Evolutionary conservation across 441 rosid genomes (phyloP), one percentile per base, ranked within the genome.

Genomic region (Breynia disticha): DNA sequence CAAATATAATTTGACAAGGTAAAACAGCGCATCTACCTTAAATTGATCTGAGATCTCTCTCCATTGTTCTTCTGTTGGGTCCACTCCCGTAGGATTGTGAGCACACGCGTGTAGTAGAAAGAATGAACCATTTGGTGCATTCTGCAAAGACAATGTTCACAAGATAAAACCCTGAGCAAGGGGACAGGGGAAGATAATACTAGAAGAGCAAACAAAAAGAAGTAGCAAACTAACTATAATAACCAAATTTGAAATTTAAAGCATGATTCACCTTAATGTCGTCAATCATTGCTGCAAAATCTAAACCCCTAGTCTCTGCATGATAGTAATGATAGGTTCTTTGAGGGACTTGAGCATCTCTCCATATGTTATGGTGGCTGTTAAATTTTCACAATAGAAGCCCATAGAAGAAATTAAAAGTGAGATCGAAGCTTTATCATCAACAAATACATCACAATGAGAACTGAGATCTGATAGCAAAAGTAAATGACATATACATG

Each of bases 351-450:
- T 70, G 80, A 28, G 98, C 96, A 75, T 90, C 96, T 82, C 86
- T 83, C 98, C 98, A 90, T 66, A 87, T 90, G 57, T 90, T 90
- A 62, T 87, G 98, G 75, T 90, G 98, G 78, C 98, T 87, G 87
- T 73, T 68, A 46, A 66, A 52, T 65, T 49, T 19, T 47, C 49
- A 50, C 13, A 32, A 65, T 48, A 59, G 60, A 60, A 60, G 18
- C 42, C 48, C 19, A 19, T 41, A 21, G 50, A 60, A 54, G 48
- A 16, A 59, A 39, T 22, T 18, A 35, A 44, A 17, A 48, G 39
- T 28, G 35, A 28, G 35, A 28, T 4, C 35, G 8, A 4, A 28
- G 8, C 35, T 28, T 28, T 28, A 28, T 9, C 8, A 28, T 4
- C 7, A 9, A 28, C 35, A 4, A 28, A 5, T 28, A 28, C 35